A percentile compares a stretch with the other conserved stretches of the same genome.
phyloP scores from a whole-genome alignment of 2,329 filamentous ascomycete species.

The Colletotrichum falcatum region DNA sequence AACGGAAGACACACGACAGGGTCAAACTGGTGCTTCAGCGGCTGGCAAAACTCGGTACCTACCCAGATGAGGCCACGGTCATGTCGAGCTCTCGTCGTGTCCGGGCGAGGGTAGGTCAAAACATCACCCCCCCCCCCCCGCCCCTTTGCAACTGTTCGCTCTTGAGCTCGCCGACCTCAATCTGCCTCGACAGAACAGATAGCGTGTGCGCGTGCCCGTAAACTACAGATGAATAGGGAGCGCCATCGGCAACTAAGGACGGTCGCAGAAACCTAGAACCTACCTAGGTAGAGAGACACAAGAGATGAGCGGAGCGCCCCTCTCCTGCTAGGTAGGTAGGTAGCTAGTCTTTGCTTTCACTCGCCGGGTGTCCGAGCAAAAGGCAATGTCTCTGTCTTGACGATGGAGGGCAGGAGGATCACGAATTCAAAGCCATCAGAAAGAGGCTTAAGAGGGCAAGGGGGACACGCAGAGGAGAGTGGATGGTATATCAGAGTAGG shows the following conservation, averaged over 20 bases:
- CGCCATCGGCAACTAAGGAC: constrained; percentile 16
- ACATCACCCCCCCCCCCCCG: background rate
- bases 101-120: constrained; percentile 7
- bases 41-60: constrained; percentile 19
- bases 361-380: constrained; percentile 28
- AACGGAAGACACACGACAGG: background rate
- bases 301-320: constrained; percentile 31
- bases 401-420: constrained; percentile 6
- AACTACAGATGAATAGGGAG: constrained; percentile 14
- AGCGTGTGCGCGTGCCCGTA: background rate
- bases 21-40: constrained; percentile 27
- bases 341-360: background rate
- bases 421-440: background rate
- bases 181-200: background rate
- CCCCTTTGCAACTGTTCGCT: constrained; percentile 17
- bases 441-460: background rate
- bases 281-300: too few relatives aligned
- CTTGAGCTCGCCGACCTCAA: constrained; percentile 2
- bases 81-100: background rate
- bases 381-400: constrained; percentile 13
- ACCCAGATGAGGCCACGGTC: constrained; percentile 2
- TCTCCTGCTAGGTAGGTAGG: background rate
- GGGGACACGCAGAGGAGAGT: constrained; percentile 10
- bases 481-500: constrained; percentile 11
- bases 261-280: constrained; percentile 10